Base-by-base conservation (phyloP, 345 rosid genomes). In the Triadica sebifera region DNA sequence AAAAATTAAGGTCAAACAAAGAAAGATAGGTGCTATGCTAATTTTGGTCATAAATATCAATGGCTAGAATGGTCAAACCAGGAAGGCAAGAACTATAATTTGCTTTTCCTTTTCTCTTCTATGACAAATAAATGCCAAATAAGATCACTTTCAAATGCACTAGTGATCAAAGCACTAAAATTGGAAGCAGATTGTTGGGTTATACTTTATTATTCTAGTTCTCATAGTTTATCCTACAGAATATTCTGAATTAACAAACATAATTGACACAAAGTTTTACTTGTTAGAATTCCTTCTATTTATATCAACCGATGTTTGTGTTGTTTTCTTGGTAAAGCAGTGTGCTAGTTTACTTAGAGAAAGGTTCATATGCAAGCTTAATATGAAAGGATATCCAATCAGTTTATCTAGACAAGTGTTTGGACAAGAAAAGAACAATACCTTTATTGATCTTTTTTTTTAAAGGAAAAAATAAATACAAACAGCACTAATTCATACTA, bases 401-500 rank as follows among this genome's bases (percentile, higher is more conserved):
- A 70, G 2, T 39, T 39, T 70, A 4, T 41, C n/a, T 39, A 24
- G 61, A 1, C 20, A 4, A 19, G 51, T 37, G 58, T 69, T 16
- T 25, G 73, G 29, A 25, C 20, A 63, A 50, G 29, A 29, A 29
- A 29, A 29, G 34, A 53, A 69, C 68, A 71, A 77, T 56, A 55
- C 34, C 17, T 69, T 70, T 55, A 24, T 58, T 57, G 37, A 34
- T n/a, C n/a, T n/a, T n/a, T n/a, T n/a, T n/a, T n/a, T n/a, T n/a
- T n/a, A n/a, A n/a, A n/a, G n/a, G 20, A 71, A 71, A 75, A 9
- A 70, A n/a, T n/a, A n/a, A n/a, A n/a, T n/a, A n/a, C n/a, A 64
- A 57, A 39, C 16, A 64, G 77, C 81, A 76, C 81, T 52, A 61
- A 24, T 20, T 57, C 74, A n/a, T n/a, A 80, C 53, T 71, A 67